phyloP scores from a whole-genome alignment of 2,329 filamentous ascomycete species.

The Sclerotinia minor region DNA sequence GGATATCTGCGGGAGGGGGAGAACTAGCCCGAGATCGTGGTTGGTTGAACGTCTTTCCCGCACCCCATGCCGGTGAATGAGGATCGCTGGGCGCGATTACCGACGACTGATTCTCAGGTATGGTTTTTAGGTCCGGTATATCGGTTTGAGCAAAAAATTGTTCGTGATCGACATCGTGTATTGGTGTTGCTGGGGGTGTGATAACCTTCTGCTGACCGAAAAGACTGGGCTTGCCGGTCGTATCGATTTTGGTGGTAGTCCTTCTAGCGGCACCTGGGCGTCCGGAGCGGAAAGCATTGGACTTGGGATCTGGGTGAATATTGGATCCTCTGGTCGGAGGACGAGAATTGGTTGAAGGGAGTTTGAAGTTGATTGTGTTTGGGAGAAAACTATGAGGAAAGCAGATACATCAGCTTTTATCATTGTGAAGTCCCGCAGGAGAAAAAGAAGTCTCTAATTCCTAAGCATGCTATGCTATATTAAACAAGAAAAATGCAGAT shows the following conservation, averaged over 20 bases:
- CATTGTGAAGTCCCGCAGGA: background rate
- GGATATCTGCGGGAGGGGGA: constrained; percentile 72
- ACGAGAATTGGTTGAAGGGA: constrained; percentile 53
- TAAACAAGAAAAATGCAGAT: background rate
- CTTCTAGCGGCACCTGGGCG: constrained; percentile 35
- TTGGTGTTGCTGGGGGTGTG: constrained; percentile 41
- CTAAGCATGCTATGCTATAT: background rate
- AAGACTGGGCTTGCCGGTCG: constrained; percentile 50
- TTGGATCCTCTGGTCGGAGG: constrained; percentile 31
- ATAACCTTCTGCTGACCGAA: constrained; percentile 38
- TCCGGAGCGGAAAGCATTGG: constrained; percentile 23
- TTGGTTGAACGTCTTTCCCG: constrained; percentile 50
- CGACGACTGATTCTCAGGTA: constrained; percentile 49
- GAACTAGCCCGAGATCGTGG: constrained; percentile 73
- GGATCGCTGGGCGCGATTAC: constrained; percentile 70
- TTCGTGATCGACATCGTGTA: constrained; percentile 44
- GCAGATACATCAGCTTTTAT: background rate
- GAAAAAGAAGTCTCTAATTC: too few species aligned
- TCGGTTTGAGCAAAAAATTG: constrained; percentile 60
- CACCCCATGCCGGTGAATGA: constrained; percentile 74
- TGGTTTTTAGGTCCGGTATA: constrained; percentile 50
- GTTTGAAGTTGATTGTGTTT: constrained; percentile 85
- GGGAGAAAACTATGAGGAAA: constrained; percentile 71
- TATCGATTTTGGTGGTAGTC: constrained; percentile 55
- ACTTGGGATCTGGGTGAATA: constrained; percentile 2